Percentiles rank a stretch among this genome's conserved stretches.
These are phyloP conservation scores for Diplodia scrobiculata DNA, from an alignment of 2,329 filamentous ascomycete genomes.

Conservation along the genomic window DNA sequence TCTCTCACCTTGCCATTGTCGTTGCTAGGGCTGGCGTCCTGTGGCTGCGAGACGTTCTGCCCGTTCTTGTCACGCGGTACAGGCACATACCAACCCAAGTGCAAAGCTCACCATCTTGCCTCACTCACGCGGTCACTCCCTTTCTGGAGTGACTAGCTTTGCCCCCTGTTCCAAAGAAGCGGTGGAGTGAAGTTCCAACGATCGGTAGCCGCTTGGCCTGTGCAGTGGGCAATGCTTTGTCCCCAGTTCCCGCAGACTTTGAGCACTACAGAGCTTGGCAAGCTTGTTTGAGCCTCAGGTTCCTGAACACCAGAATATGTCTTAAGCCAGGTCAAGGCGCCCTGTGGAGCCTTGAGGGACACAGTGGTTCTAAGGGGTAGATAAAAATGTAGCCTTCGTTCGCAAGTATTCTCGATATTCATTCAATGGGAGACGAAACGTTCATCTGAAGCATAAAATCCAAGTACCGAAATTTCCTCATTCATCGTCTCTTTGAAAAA, in stretches of 20 bases:
- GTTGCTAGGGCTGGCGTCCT: not conserved
- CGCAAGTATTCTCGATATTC: not conserved
- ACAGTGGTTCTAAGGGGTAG: not conserved
- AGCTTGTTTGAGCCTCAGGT: slow-evolving; percentile 1
- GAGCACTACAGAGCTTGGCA: not conserved
- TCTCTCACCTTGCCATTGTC: not conserved
- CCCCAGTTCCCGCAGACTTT: not conserved
- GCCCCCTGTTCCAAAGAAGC: not conserved
- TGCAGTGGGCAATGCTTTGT: not conserved
- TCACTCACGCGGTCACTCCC: not conserved
- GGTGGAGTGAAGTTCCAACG: not conserved
- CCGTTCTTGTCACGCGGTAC: not conserved
- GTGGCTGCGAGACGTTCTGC: slow-evolving; percentile 9
- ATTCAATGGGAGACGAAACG: not conserved
- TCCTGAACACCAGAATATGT: not conserved
- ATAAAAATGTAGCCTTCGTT: not conserved
- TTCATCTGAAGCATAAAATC: not conserved
- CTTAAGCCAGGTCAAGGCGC: not conserved
- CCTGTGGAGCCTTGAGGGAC: not conserved
- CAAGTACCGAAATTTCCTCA: not conserved
- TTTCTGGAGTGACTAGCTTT: not conserved
- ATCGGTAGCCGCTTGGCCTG: not conserved
- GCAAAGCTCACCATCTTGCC: not conserved
- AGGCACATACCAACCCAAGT: not conserved
- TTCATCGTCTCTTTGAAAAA: not conserved